These are phyloP conservation scores for Hyaloscypha hepaticicola DNA, from an alignment of 495 filamentous ascomycete species.

Conservation along the genomic window DNA sequence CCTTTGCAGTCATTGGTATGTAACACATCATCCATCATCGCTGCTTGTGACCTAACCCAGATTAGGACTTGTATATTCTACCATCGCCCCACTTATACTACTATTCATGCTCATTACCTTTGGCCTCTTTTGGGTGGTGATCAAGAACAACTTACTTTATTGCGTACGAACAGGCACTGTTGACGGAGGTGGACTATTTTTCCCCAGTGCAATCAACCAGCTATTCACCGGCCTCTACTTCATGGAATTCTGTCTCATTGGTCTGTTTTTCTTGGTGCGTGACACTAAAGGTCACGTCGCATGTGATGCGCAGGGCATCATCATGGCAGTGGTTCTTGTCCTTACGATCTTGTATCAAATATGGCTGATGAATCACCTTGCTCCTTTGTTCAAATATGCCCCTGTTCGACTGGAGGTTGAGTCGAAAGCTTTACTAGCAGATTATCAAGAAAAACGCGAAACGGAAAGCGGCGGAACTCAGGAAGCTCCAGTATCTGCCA, in stretches of 20 bases:
- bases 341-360: constrained; percentile 59
- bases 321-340: constrained; percentile 63
- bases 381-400: constrained; percentile 19
- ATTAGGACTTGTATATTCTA: constrained; percentile 57
- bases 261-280: constrained; percentile 75
- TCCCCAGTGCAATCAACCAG: constrained; percentile 84
- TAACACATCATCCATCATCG: constrained; percentile 3
- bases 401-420: constrained; percentile 19
- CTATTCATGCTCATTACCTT: constrained; percentile 81
- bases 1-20: constrained; percentile 22
- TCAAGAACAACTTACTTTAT: constrained; percentile 90
- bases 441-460: constrained; percentile 15
- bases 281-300: constrained; percentile 48
- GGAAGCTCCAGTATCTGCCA: constrained; percentile 4
- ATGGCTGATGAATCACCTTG: constrained; percentile 18
- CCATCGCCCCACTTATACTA: constrained; percentile 82
- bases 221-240: constrained; percentile 86
- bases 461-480: not conserved
- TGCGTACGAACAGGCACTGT: constrained; percentile 79
- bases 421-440: constrained; percentile 17
- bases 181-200: constrained; percentile 78
- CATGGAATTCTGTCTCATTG: constrained; percentile 79
- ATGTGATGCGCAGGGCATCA: constrained; percentile 65
- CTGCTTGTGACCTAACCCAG: constrained; percentile 7
- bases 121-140: constrained; percentile 84